Evolutionary conservation across 75 land plant species (phyloP).

Genomic region (Chamaecyparis obtusa): DNA sequence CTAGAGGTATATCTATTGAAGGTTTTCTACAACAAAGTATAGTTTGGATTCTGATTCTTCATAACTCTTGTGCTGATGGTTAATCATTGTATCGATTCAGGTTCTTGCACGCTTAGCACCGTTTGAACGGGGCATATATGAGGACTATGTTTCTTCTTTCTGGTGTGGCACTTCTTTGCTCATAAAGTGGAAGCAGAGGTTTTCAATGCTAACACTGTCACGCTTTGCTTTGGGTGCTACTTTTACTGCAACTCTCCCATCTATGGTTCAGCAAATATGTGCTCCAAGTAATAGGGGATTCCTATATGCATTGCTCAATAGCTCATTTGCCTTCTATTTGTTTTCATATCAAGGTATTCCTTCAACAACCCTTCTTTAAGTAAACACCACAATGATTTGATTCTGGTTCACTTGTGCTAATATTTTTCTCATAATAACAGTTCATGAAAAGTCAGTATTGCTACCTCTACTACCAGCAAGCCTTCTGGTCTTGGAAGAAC

Average conservation of each 20-base stretch:
- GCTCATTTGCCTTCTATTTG: constrained; percentile 82
- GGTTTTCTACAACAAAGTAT: neutral
- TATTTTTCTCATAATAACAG: constrained; percentile 40
- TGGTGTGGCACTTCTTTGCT: constrained; percentile 84
- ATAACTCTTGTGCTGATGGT: neutral
- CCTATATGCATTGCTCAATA: constrained; percentile 64
- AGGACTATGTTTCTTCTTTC: constrained; percentile 95
- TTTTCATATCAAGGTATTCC: constrained; percentile 92
- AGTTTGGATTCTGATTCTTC: neutral
- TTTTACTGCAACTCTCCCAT: constrained; percentile 58
- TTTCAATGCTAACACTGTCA: constrained; percentile 43
- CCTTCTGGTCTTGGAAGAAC: constrained; percentile 71
- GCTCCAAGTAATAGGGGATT: constrained; percentile 75
- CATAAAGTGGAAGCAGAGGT: constrained; percentile 89
- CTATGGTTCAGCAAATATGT: constrained; percentile 76
- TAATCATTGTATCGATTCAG: constrained; percentile 28
- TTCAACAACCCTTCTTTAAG: neutral
- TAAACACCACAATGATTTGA: constrained; percentile 4
- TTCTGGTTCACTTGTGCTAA: constrained; percentile 1
- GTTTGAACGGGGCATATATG: constrained; percentile 87
- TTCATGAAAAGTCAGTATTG: constrained; percentile 94
- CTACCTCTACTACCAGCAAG: constrained; percentile 90
- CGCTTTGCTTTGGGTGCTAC: constrained; percentile 62
- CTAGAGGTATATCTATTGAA: constrained; percentile 36
- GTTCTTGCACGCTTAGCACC: constrained; percentile 90